phyloP scores from a whole-genome alignment of 352 stramenopile genomes.

The Globisporangium paroecandrum region DNA sequence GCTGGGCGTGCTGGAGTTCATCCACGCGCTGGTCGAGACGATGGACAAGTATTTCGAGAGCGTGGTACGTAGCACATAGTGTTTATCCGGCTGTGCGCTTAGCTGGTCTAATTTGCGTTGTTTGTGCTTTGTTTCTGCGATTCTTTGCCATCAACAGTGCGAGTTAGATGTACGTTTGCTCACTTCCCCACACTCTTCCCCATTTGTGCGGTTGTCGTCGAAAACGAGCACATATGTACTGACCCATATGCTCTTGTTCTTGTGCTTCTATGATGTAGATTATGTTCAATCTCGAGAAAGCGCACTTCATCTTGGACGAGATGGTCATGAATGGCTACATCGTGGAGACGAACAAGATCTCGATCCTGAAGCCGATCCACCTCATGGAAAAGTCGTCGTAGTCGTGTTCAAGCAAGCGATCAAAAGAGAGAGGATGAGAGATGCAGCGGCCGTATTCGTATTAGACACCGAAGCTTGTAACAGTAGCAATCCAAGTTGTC shows the following conservation, averaged over 20 bases:
- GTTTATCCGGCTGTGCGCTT: not conserved
- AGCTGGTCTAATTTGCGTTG: not conserved
- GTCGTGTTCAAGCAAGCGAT: not conserved
- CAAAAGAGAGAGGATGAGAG: not conserved
- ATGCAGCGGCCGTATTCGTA: not conserved
- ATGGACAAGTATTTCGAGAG: slow-evolving; percentile 99
- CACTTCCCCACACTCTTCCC: not conserved
- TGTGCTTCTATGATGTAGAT: slow-evolving; percentile 40
- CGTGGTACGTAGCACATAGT: slow-evolving; percentile 70
- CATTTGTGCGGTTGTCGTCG: not conserved
- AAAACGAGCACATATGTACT: not conserved
- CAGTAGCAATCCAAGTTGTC: slow-evolving; percentile 5
- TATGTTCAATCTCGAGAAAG: slow-evolving; percentile 92
- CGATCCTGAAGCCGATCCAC: slow-evolving; percentile 97
- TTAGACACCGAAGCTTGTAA: slow-evolving; percentile 4
- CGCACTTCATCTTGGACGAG: slow-evolving; percentile 90
- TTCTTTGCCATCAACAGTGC: slow-evolving; percentile 37
- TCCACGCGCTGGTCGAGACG: slow-evolving; percentile 99
- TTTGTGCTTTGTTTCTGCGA: not conserved
- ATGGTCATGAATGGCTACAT: slow-evolving; percentile 99
- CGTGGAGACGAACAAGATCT: slow-evolving; percentile 99
- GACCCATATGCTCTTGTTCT: slow-evolving; percentile 1
- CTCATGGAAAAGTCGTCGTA: slow-evolving; percentile 97
- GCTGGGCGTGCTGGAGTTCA: slow-evolving; percentile 99
- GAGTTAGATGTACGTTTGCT: slow-evolving; percentile 73